Evolutionary conservation across 495 filamentous ascomycete genomes (phyloP), one percentile per base, ranked within the genome.

Genomic region (Schizothecium vesticola): DNA sequence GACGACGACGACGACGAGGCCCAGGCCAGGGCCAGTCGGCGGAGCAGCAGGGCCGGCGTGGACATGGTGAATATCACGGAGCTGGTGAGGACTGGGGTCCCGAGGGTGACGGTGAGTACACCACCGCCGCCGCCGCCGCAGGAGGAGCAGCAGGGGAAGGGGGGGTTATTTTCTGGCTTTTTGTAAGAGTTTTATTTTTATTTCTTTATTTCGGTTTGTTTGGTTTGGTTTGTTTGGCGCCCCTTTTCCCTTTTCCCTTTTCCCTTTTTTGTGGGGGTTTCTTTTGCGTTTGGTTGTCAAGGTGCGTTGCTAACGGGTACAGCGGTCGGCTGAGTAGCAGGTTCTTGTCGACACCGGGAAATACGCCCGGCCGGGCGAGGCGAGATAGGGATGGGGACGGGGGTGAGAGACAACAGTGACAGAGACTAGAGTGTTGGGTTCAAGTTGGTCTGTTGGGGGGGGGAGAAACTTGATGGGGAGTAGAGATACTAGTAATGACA

Each of bases 101-200:
- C 28, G 28, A 8, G 55, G 21, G 9, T 3, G 59, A 7, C 64
- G 31, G n/a, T 58, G 24, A 11, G 22, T 51, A 56, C 22, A 23
- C 5, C n/a, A 25, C 19, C 24, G 23, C 12, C 25, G 12, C 4
- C 36, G 31, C 21, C 12, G 62, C 9, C 9, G 70, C 8, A 69
- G 59, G 63, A 67, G 70, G 70, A 65, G 66, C 59, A 29, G 28
- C 28, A 10, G 60, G 67, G 55, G 51, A 25, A 33, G 3, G 43
- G 43, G 23, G 57, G 65, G 62, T 59, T 67, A 19, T 25, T 66
- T 22, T 60, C 70, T 64, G 63, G 64, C 57, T 72, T 69, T 72
- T 56, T 70, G 69, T 70, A 70, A 70, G 65, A 64, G 23, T 22
- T 24, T 29, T 21, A 3, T 26, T n/a, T 23, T 31, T 6, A n/a